A percentile compares a stretch with the other conserved stretches of the same genome.
Conservation (phyloP, 1,139 yeast species). For the Kodamaea fungicola region DNA sequence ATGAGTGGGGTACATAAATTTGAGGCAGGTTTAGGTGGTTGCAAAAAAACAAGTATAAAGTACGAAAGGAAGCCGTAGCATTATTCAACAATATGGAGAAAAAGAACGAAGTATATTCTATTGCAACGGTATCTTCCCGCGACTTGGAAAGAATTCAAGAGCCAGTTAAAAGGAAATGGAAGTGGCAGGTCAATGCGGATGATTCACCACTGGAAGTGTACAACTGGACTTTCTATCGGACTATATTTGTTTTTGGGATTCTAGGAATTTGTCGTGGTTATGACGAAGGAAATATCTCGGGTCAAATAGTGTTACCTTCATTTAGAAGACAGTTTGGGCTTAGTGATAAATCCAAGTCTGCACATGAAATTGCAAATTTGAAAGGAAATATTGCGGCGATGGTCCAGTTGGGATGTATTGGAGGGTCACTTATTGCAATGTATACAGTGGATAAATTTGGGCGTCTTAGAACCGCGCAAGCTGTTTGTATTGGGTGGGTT, state of each 20-base stretch:
- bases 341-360: constrained; percentile 33
- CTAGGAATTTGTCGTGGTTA: constrained; percentile 61
- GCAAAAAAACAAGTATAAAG: neutral
- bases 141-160: constrained; percentile 3
- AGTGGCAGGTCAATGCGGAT: constrained; percentile 29
- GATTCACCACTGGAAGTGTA: constrained; percentile 49
- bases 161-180: constrained; percentile 13
- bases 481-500: constrained; percentile 43
- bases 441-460: constrained; percentile 53
- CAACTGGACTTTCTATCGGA: constrained; percentile 42
- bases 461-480: constrained; percentile 49
- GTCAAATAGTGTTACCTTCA: constrained; percentile 41
- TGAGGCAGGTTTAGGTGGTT: neutral
- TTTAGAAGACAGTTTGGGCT: constrained; percentile 47
- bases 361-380: constrained; percentile 38
- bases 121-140: constrained; percentile 3
- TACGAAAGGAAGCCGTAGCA: neutral
- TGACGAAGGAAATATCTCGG: constrained; percentile 53
- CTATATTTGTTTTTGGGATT: constrained; percentile 53
- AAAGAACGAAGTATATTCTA: constrained; percentile 11
- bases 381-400: constrained; percentile 56
- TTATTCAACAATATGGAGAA: constrained; percentile 2
- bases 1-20: too few relatives aligned
- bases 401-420: constrained; percentile 61
- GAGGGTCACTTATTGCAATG: constrained; percentile 52